A percentile compares a stretch with the other conserved stretches of the same genome.
Conservation (phyloP, 176 grass and related monocot genomes). For the Sorghum bicolor region DNA sequence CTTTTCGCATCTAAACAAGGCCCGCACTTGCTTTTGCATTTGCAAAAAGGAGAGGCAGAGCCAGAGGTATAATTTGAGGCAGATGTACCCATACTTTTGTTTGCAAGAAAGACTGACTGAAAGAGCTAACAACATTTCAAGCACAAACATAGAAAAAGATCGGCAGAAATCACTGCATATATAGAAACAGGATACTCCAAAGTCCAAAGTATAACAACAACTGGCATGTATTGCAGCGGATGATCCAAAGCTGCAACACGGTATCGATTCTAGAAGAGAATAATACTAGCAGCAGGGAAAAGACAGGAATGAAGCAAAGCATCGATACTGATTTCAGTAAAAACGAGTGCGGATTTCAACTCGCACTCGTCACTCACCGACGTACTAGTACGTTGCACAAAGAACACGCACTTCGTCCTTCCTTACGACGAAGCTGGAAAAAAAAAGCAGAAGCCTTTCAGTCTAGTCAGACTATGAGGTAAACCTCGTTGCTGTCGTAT, state of each 20-base stretch:
- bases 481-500: neutral
- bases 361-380: neutral
- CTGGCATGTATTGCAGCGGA: neutral
- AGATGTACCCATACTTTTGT: neutral
- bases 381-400: neutral
- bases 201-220: neutral
- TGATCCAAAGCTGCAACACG: neutral
- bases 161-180: neutral
- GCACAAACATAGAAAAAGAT: no score
- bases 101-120: neutral
- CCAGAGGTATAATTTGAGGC: neutral
- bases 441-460: neutral
- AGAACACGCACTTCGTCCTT: neutral
- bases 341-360: neutral
- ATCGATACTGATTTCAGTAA: slow-evolving; percentile 3
- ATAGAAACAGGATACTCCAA: neutral
- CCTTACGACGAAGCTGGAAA: neutral
- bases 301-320: neutral
- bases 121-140: neutral
- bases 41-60: no score
- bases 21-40: neutral
- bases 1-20: no score
- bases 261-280: neutral
- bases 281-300: neutral
- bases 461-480: neutral